phyloP scores from a whole-genome alignment of 2,329 filamentous ascomycete genomes.

The Ascomycota sp. region DNA sequence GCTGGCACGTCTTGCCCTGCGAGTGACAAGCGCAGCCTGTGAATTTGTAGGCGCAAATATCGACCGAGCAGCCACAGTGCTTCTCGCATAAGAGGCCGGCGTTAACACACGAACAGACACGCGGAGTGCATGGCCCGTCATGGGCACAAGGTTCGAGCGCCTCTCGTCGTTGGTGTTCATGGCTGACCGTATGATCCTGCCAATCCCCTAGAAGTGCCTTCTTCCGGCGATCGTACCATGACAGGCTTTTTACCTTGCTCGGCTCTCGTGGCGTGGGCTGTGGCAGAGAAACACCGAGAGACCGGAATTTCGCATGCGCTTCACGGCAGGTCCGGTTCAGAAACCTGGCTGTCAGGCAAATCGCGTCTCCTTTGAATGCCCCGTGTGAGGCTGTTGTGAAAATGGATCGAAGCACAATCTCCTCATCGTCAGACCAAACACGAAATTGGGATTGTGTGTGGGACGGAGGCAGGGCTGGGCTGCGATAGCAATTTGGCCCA shows the following conservation, averaged over 20 bases:
- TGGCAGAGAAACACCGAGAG: slow-evolving; percentile 8
- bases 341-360: slow-evolving; percentile 27
- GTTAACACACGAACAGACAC: slow-evolving; percentile 39
- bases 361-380: slow-evolving; percentile 17
- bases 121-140: slow-evolving; percentile 38
- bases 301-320: slow-evolving; percentile 16
- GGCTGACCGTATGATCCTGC: slow-evolving; percentile 30
- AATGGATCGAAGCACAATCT: slow-evolving; percentile 23
- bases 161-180: slow-evolving; percentile 32
- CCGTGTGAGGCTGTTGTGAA: slow-evolving; percentile 20
- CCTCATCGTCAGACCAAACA: slow-evolving; percentile 27
- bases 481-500: slow-evolving; percentile 19
- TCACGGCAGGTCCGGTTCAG: slow-evolving; percentile 30
- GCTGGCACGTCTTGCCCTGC: slow-evolving; percentile 33
- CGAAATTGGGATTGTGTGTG: slow-evolving; percentile 1
- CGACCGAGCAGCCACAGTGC: slow-evolving; percentile 40
- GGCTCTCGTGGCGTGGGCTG: slow-evolving; percentile 8
- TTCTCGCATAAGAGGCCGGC: slow-evolving; percentile 47
- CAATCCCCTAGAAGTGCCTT: slow-evolving; percentile 32
- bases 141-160: slow-evolving; percentile 45
- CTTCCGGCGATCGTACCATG: slow-evolving; percentile 33
- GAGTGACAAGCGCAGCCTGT: slow-evolving; percentile 42
- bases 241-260: slow-evolving; percentile 20
- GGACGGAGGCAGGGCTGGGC: neutral
- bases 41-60: slow-evolving; percentile 38